phyloP scores from a whole-genome alignment of 768 basidiomycete species.

The Lepiota venenata region DNA sequence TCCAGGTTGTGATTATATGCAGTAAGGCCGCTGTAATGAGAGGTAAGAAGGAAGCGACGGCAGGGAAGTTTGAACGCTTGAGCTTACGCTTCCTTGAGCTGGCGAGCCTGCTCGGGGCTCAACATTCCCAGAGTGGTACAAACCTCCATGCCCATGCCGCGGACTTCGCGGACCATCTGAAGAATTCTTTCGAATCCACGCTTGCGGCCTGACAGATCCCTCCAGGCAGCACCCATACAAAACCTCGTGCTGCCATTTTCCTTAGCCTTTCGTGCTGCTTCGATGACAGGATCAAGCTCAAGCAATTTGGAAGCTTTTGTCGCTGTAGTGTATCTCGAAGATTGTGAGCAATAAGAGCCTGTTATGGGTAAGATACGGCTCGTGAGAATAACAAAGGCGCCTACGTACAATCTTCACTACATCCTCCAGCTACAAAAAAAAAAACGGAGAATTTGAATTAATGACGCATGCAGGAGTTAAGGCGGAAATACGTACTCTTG shows the following conservation, averaged over 20 bases:
- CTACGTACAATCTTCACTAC: constrained; percentile 86
- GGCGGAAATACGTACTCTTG: constrained; percentile 66
- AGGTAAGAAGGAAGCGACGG: constrained; percentile 8
- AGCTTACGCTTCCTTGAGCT: constrained; percentile 88
- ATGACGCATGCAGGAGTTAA: constrained; percentile 19
- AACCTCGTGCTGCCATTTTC: constrained; percentile 96
- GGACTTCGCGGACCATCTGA: constrained; percentile 85
- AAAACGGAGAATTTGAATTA: constrained; percentile 7
- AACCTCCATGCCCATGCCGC: constrained; percentile 98
- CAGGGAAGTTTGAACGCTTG: neutral
- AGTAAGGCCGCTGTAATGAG: constrained; percentile 68
- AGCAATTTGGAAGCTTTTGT: constrained; percentile 87
- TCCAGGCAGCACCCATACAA: constrained; percentile 99
- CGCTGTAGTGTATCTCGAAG: constrained; percentile 85
- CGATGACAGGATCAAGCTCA: constrained; percentile 88
- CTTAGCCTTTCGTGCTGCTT: constrained; percentile 91
- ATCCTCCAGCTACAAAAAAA: constrained; percentile 79
- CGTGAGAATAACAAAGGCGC: neutral
- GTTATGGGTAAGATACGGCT: constrained; percentile 2
- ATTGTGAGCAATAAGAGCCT: constrained; percentile 98
- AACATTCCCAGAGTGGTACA: constrained; percentile 99
- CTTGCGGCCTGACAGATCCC: constrained; percentile 90
- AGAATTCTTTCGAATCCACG: constrained; percentile 92
- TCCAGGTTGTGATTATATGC: constrained; percentile 99
- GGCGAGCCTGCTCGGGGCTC: constrained; percentile 85